Evolutionary conservation across 495 filamentous ascomycete species (phyloP).

Genomic region (Penicillium lividum): DNA sequence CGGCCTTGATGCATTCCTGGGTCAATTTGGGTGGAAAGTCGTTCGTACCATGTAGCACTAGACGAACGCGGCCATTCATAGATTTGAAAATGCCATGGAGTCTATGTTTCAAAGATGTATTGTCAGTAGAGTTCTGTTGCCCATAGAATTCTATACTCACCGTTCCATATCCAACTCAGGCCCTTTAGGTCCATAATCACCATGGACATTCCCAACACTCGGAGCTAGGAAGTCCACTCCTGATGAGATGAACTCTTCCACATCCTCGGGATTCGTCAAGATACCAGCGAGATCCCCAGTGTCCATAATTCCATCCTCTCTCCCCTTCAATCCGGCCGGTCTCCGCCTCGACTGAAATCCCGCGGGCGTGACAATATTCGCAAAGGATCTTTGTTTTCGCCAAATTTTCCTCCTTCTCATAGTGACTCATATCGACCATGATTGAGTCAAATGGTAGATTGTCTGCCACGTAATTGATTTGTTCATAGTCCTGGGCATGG

Average conservation of each 20-base stretch:
- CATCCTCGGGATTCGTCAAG: constrained; percentile 68
- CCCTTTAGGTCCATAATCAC: constrained; percentile 66
- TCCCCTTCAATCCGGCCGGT: constrained; percentile 73
- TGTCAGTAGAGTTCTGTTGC: background rate
- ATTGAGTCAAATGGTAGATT: constrained; percentile 64
- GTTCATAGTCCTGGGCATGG: constrained; percentile 63
- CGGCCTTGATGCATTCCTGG: constrained; percentile 56
- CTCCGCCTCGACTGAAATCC: constrained; percentile 71
- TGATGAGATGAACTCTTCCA: constrained; percentile 64
- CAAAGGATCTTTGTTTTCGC: constrained; percentile 60
- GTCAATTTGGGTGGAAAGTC: constrained; percentile 62
- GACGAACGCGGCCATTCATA: constrained; percentile 50
- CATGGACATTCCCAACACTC: constrained; percentile 78
- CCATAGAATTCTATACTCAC: constrained; percentile 8
- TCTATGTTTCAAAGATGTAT: constrained; percentile 1
- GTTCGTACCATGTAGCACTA: constrained; percentile 73
- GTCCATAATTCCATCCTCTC: constrained; percentile 77
- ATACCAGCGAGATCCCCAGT: constrained; percentile 63
- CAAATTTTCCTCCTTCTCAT: constrained; percentile 73
- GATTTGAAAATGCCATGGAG: constrained; percentile 17
- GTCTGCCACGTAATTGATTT: constrained; percentile 58
- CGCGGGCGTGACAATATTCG: constrained; percentile 62
- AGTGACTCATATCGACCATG: constrained; percentile 74
- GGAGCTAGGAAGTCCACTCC: constrained; percentile 76
- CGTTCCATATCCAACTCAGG: constrained; percentile 65